Evolutionary conservation across 352 stramenopile species (phyloP), one percentile per base, ranked within the genome.

Genomic region (Phytopythium litorale): DNA sequence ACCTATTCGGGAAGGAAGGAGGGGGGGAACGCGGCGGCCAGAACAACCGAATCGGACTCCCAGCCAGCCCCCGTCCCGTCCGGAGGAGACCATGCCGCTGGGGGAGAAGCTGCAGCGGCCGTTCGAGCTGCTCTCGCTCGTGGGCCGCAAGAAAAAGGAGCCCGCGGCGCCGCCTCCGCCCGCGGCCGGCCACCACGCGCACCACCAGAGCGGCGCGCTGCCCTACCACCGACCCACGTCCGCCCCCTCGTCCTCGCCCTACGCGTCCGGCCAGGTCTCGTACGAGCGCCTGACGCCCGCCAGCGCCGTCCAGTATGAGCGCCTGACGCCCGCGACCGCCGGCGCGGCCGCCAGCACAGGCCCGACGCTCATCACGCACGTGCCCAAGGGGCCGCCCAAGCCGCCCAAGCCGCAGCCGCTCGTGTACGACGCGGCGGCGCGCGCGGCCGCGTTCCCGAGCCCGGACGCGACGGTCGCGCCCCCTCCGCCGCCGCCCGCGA

Each of bases 91-190:
- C 56, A 85, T 85, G 76, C 72, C 76, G 58, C 61, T 85, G 7
- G 75, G 76, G 64, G 76, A 85, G 25, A 85, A 83, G 61, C 70
- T 82, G 16, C 71, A 75, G 42, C 72, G 72, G 49, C 73, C 76
- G 40, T 90, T 90, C 52, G 78, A 88, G 73, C 50, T 90, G 58
- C 68, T 90, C 21, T 87, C 78, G 25, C 78, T 90, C 37, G 67
- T 84, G 9, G 75, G 81, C 30, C 76, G 80, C 58, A 87, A 86
- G 56, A 84, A 81, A 59, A 81, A 82, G 55, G 66, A 85, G 28
- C 69, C 62, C 13, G 53, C 62, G 56, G 64, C n/a, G n/a, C 54
- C 35, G 58, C 55, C 38, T 62, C 53, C 45, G 23, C 58, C 25
- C 53, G 63, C 18, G 61, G 70, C 55, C 45, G 71, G 51, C 48